Evolutionary conservation across 495 filamentous ascomycete species (phyloP).

Genomic region (Penicillium chermesinum): DNA sequence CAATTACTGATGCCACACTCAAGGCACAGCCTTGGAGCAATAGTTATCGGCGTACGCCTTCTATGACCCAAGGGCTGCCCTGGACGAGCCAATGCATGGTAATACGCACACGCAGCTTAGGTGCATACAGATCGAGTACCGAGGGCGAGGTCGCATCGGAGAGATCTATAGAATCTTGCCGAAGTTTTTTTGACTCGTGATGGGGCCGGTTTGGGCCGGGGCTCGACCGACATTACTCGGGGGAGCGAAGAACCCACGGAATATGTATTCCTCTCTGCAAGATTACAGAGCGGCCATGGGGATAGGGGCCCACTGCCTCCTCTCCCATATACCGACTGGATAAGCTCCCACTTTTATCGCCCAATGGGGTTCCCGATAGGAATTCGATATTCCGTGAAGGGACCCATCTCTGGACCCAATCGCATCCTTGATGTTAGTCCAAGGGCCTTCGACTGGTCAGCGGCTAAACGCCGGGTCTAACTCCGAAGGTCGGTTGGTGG

Average conservation of each 20-base stretch:
- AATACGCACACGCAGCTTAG: no score
- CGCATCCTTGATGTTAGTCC: neutral
- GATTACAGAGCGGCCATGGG: no score
- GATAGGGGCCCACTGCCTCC: no score
- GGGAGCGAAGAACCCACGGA: neutral
- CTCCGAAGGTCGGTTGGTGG: no score
- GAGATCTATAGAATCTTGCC: neutral
- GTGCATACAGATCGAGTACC: no score
- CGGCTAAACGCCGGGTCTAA: slow-evolving; percentile 16
- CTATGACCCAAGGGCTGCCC: no score
- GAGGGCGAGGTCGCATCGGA: neutral
- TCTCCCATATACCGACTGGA: no score
- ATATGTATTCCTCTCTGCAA: neutral
- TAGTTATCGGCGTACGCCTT: no score
- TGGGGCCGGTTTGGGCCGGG: neutral
- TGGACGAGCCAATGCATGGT: no score
- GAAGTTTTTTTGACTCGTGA: neutral
- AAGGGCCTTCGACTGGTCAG: neutral
- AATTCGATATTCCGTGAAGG: slow-evolving; percentile 16
- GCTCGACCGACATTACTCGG: neutral
- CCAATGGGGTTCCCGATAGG: slow-evolving; percentile 2
- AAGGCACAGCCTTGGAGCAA: no score
- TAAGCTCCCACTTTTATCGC: neutral
- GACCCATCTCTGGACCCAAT: no score
- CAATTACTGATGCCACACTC: no score